These are phyloP conservation scores for Spizellomyces punctatus DNA, from an alignment of 192 early-diverging fungal species.

Conservation along the genomic window DNA sequence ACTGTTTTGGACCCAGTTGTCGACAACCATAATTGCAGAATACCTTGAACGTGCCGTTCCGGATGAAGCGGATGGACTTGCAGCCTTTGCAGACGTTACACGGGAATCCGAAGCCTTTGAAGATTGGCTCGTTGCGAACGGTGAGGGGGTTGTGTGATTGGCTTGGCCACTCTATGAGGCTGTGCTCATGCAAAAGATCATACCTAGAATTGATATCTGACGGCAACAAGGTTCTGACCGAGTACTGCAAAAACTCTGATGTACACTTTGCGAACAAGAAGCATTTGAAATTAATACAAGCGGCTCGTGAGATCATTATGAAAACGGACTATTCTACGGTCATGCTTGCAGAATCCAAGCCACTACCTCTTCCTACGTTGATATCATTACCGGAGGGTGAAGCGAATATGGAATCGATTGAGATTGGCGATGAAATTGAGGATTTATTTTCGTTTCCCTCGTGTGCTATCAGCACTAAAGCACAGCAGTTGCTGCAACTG, in stretches of 20 bases:
- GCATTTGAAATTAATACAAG: not conserved
- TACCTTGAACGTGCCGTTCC: conserved; percentile 17
- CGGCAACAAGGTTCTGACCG: not conserved
- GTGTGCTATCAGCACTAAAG: conserved; percentile 28
- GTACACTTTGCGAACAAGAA: conserved; percentile 11
- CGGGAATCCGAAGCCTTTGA: not conserved
- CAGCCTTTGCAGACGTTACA: not conserved
- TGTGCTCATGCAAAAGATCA: too few species aligned
- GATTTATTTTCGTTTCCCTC: conserved; percentile 23
- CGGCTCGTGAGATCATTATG: not conserved
- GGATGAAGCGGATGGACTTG: not conserved
- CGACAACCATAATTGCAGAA: not conserved
- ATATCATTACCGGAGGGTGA: too few species aligned
- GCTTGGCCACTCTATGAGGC: not conserved
- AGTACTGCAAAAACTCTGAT: not conserved
- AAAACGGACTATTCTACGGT: too few species aligned
- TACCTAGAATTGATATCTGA: not conserved
- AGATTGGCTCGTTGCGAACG: not conserved
- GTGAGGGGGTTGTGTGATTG: not conserved
- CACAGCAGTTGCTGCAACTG: conserved; percentile 13
- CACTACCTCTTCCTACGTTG: too few species aligned
- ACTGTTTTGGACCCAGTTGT: too few species aligned
- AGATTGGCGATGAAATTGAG: not conserved
- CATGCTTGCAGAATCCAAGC: too few species aligned
- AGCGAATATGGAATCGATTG: too few species aligned